Percentiles rank a stretch among this genome's conserved stretches.
These are phyloP conservation scores for Raphanus hybrid DNA, from an alignment of 441 rosid species.

Conservation along the genomic window DNA sequence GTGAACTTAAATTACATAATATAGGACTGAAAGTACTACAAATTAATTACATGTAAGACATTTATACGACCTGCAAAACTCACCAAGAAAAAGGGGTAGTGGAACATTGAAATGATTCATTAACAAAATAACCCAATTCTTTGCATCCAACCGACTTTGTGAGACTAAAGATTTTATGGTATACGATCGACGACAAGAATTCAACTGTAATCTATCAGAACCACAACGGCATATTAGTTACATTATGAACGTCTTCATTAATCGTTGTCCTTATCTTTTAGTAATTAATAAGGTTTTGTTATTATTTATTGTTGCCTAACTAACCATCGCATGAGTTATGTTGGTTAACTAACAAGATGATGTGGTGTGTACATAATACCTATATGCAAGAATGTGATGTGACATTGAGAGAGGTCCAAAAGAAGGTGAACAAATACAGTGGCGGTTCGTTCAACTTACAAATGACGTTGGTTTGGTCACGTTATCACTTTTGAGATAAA, in stretches of 20 bases:
- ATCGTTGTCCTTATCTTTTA: neutral
- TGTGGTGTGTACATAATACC: constrained; percentile 6
- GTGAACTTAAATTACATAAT: neutral
- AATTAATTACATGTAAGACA: neutral
- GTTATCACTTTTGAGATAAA: neutral
- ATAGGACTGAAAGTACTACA: neutral
- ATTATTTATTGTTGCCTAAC: constrained; percentile 10
- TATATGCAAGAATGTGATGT: constrained; percentile 17
- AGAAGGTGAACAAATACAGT: constrained; percentile 24
- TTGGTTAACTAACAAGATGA: constrained; percentile 35
- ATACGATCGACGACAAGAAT: neutral
- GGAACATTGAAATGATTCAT: neutral
- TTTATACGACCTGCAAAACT: neutral
- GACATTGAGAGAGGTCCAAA: constrained; percentile 23
- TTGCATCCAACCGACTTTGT: neutral
- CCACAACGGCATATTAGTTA: neutral
- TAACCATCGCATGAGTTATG: constrained; percentile 17
- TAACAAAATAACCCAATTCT: neutral
- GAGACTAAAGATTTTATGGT: neutral
- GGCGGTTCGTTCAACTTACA: constrained; percentile 23
- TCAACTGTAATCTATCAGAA: neutral
- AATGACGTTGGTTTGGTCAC: constrained; percentile 22
- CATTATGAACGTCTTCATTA: neutral
- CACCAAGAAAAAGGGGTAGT: neutral
- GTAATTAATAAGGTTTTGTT: neutral